These are phyloP conservation scores for Pseudogymnoascus sp. DNA, from an alignment of 2,329 filamentous ascomycete species.

Conservation along the genomic window DNA sequence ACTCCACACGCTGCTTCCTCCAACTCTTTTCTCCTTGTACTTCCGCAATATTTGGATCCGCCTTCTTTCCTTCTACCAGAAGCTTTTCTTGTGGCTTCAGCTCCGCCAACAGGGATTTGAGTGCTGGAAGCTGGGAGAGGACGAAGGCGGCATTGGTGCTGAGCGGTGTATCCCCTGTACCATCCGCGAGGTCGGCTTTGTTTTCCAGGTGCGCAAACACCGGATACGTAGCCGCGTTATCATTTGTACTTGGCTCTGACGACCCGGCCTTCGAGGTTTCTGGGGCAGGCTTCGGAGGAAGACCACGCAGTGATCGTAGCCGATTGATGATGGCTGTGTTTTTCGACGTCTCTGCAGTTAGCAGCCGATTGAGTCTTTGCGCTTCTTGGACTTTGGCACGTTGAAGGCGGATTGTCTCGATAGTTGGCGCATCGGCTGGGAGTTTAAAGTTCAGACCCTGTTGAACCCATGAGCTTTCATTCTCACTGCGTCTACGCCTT, in stretches of 20 bases:
- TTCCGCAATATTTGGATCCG: constrained; percentile 19
- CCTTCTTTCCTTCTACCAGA: constrained; percentile 26
- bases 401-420: constrained; percentile 62
- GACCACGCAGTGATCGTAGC: constrained; percentile 47
- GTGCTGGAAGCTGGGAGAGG: constrained; percentile 71
- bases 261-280: constrained; percentile 42
- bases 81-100: constrained; percentile 56
- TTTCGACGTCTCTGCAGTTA: constrained; percentile 60
- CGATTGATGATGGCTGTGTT: constrained; percentile 64
- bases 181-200: constrained; percentile 42
- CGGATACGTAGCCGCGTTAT: constrained; percentile 17
- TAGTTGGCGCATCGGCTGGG: constrained; percentile 41
- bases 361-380: constrained; percentile 61
- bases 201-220: constrained; percentile 51
- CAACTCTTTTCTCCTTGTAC: constrained; percentile 43
- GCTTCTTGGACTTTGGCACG: constrained; percentile 69
- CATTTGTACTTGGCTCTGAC: constrained; percentile 6
- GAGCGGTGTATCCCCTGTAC: constrained; percentile 48
- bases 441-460: constrained; percentile 24
- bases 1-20: constrained; percentile 65
- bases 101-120: constrained; percentile 61
- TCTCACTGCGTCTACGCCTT: background rate
- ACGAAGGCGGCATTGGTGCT: constrained; percentile 70
- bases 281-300: constrained; percentile 30
- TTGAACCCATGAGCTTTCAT: background rate